Base-by-base conservation (phyloP, 2,329 filamentous ascomycete genomes). In the Phaeosphaeriaceae sp. region DNA sequence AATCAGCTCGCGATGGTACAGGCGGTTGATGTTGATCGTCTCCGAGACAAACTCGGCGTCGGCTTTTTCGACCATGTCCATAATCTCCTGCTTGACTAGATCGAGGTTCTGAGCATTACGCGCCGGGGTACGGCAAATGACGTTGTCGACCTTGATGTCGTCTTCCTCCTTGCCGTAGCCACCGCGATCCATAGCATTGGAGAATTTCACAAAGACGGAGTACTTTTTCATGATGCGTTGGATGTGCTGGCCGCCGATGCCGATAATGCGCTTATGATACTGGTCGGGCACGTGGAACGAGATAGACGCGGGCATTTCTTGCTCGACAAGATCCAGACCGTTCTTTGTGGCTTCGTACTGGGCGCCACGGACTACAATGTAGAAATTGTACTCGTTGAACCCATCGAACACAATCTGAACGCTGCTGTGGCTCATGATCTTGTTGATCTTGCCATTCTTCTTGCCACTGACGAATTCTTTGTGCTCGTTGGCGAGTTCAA, bases 181-280 rank as follows among this genome's bases (percentile, higher is more conserved):
- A 62, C 92, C 95, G 74, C 95, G 90, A 75, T 99, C 95, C 93
- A 98, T 98, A 17, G 95, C 95, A 70, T 99, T 99, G 65, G 93
- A 97, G 74, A 99, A 99, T 77, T 99, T 99, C 81, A 99, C 95
- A 71, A 99, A 99, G 67, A 99, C 95, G 0, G 95, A 98, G 80
- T 99, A 96, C 81, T 98, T 98, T 84, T 99, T 98, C 95, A 99
- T 99, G 82, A 99, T 98, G 54, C 94, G 92, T 79, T 99, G 95
- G 67, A 99, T 99, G 74, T 99, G 95, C 76, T 98, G 94, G 10
- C 95, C 95, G 60, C 95, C 95, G 70, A 99, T 98, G 52, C 95
- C 95, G 63, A 99, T 99, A 73, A 99, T 99, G 49, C 95, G 93
- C 82, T 99, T 99, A 80, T 99, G 95, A 76, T 99, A 99, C 79